Percentiles rank a stretch among this genome's conserved stretches.
Evolutionary conservation across 179 eudicot species (phyloP).

Genomic region (Nepenthes alata): DNA sequence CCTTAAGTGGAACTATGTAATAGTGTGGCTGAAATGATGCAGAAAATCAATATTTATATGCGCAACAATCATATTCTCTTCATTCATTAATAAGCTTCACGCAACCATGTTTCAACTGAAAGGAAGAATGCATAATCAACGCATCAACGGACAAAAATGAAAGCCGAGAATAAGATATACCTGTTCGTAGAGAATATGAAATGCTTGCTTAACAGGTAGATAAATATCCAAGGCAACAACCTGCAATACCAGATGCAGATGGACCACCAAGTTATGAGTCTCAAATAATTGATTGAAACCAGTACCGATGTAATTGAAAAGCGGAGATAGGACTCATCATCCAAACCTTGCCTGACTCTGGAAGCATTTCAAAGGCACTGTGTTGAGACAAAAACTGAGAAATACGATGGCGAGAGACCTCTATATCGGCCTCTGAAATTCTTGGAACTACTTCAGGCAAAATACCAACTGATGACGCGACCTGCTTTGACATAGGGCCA

Average conservation of each 20-base stretch:
- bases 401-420: conserved; percentile 67
- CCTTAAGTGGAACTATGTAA: too few species aligned
- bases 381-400: conserved; percentile 68
- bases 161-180: conserved; percentile 13
- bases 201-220: conserved; percentile 91
- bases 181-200: conserved; percentile 90
- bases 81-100: too few species aligned
- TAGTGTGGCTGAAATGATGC: too few species aligned
- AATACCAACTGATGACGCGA: conserved; percentile 17
- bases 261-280: neutral
- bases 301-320: neutral
- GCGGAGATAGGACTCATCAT: conserved; percentile 3
- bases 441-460: conserved; percentile 35
- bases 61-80: too few species aligned
- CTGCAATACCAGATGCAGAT: conserved; percentile 23
- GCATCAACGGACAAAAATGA: too few species aligned
- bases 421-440: conserved; percentile 55
- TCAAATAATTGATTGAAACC: neutral
- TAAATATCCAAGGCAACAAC: conserved; percentile 74
- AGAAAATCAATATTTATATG: too few species aligned
- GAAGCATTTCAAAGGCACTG: conserved; percentile 80
- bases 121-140: too few species aligned
- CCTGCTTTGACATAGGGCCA: conserved; percentile 7
- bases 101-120: too few species aligned
- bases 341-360: conserved; percentile 90